Evolutionary conservation across 768 basidiomycete genomes (phyloP).

Genomic region (Leucocoprinus sp.): DNA sequence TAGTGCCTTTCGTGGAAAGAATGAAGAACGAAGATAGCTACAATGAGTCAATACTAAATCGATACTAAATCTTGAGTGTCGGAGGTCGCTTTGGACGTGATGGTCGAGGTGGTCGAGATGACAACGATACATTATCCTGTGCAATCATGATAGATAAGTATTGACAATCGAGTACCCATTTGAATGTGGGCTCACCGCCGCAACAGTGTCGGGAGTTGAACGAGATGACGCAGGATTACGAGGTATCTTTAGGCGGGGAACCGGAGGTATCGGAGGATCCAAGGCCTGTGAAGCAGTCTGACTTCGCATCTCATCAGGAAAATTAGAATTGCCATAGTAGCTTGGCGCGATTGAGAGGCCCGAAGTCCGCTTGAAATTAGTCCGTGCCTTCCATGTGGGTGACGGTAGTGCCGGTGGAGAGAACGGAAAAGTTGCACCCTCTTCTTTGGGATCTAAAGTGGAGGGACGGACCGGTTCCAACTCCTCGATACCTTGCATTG

Average conservation of each 20-base stretch:
- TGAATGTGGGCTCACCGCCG: slow-evolving; percentile 5
- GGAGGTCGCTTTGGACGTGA: slow-evolving; percentile 4
- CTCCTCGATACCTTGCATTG: slow-evolving; percentile 26
- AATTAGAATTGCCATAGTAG: slow-evolving; percentile 26
- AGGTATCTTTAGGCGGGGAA: slow-evolving; percentile 15
- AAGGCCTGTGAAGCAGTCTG: slow-evolving; percentile 18
- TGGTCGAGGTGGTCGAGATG: background rate
- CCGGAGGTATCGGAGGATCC: slow-evolving; percentile 20
- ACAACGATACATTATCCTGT: slow-evolving; percentile 1
- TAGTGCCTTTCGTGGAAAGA: too few species aligned
- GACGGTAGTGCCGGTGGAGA: slow-evolving; percentile 15
- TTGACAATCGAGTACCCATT: background rate
- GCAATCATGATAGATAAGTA: background rate
- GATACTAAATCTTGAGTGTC: too few species aligned
- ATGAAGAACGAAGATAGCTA: too few species aligned
- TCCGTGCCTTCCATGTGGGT: slow-evolving; percentile 5
- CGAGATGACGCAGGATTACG: slow-evolving; percentile 5
- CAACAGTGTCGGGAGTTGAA: slow-evolving; percentile 1
- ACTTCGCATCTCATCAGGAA: slow-evolving; percentile 15
- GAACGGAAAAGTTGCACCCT: slow-evolving; percentile 20
- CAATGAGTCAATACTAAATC: slow-evolving; percentile 2
- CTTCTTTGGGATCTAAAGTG: slow-evolving; percentile 7
- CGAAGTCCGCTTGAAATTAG: slow-evolving; percentile 15
- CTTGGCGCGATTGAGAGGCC: slow-evolving; percentile 29
- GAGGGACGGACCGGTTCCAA: slow-evolving; percentile 15